phyloP scores from a whole-genome alignment of 2,329 filamentous ascomycete species.

The Epichloe elymi region DNA sequence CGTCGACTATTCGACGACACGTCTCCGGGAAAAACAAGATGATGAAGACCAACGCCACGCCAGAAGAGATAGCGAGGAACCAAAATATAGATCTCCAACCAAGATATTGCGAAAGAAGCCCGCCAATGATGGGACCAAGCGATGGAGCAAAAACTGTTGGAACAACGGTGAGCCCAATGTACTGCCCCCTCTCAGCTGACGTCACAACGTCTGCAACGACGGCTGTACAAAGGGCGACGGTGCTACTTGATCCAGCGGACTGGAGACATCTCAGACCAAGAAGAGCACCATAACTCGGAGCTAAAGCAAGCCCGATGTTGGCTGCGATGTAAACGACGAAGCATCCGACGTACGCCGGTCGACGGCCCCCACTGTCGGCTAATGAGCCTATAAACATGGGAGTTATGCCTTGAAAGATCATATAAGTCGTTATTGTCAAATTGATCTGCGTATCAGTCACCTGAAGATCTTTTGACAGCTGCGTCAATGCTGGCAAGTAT shows the following conservation, averaged over 20 bases:
- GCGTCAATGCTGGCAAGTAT: constrained; percentile 39
- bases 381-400: constrained; percentile 44
- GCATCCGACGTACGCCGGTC: constrained; percentile 39
- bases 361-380: constrained; percentile 39
- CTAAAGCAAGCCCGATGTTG: constrained; percentile 39
- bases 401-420: constrained; percentile 47
- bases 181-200: constrained; percentile 46
- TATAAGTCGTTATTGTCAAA: constrained; percentile 40
- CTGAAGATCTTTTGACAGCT: constrained; percentile 32
- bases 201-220: constrained; percentile 53
- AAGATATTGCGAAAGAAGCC: constrained; percentile 39
- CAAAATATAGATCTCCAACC: constrained; percentile 51
- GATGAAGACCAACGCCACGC: constrained; percentile 28
- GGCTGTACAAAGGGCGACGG: constrained; percentile 41
- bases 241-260: constrained; percentile 44
- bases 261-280: constrained; percentile 43
- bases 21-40: constrained; percentile 42
- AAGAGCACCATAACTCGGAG: constrained; percentile 34
- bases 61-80: constrained; percentile 39
- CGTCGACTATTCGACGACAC: constrained; percentile 33
- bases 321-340: constrained; percentile 40
- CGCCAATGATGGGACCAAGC: constrained; percentile 44
- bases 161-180: constrained; percentile 39
- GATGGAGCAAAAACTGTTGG: constrained; percentile 35
- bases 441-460: constrained; percentile 31